phyloP scores from a whole-genome alignment of 768 basidiomycete genomes.

The Amyloporia xantha region DNA sequence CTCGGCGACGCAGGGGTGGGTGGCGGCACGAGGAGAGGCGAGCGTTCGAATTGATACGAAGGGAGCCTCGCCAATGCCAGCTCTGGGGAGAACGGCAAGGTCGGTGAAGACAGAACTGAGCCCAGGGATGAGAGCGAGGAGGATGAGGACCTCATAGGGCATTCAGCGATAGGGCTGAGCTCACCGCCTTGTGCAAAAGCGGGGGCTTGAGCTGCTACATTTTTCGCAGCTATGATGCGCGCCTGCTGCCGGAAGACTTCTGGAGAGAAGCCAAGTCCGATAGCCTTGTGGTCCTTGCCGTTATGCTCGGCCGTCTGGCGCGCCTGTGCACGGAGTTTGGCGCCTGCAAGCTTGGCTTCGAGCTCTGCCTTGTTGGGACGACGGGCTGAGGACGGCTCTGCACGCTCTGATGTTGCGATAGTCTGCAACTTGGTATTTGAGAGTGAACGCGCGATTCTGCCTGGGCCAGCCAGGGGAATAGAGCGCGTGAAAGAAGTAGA shows the following conservation, averaged over 20 bases:
- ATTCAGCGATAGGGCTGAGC: not conserved
- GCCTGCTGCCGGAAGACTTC: not conserved
- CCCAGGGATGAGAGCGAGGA: not conserved
- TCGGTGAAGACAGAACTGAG: not conserved
- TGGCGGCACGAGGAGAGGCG: too few relatives aligned
- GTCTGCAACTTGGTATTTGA: not conserved
- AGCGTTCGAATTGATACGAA: not conserved
- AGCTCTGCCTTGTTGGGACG: constrained; percentile 16
- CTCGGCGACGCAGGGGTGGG: not conserved
- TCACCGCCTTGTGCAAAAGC: not conserved
- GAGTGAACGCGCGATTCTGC: not conserved
- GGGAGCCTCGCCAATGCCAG: not conserved
- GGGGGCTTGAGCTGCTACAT: not conserved
- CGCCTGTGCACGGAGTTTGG: constrained; percentile 3
- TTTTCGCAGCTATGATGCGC: not conserved
- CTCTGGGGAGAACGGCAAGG: not conserved
- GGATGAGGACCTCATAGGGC: not conserved
- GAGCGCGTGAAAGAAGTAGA: not conserved
- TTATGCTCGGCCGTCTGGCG: constrained; percentile 5
- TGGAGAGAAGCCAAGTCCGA: constrained; percentile 3
- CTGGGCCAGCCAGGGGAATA: not conserved
- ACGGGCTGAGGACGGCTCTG: not conserved
- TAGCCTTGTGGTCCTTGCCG: not conserved
- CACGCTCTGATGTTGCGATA: not conserved
- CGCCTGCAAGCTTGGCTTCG: constrained; percentile 5